Evolutionary conservation across 2,329 filamentous ascomycete genomes (phyloP).

Genomic region (Ophiostoma australiae): DNA sequence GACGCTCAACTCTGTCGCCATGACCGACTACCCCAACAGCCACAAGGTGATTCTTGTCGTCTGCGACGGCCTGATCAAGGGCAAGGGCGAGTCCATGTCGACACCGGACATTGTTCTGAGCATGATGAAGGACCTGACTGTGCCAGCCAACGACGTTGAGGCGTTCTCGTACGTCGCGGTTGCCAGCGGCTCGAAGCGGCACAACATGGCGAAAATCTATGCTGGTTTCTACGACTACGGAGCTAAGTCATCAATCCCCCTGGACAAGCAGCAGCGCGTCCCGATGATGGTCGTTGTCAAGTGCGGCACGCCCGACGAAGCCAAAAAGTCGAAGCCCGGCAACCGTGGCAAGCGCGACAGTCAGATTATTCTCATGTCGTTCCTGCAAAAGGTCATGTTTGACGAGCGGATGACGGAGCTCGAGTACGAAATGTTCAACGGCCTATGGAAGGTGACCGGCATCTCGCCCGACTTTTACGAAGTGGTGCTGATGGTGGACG

Average conservation of each 20-base stretch:
- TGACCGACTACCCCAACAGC: slow-evolving; percentile 97
- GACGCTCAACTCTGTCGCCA: slow-evolving; percentile 91
- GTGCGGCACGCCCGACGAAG: slow-evolving; percentile 87
- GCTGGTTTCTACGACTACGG: slow-evolving; percentile 98
- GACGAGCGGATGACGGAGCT: slow-evolving; percentile 99
- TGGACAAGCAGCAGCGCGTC: slow-evolving; percentile 88
- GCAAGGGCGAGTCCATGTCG: slow-evolving; percentile 76
- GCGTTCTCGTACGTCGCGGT: slow-evolving; percentile 96
- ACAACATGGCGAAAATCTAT: slow-evolving; percentile 99
- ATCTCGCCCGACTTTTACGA: slow-evolving; percentile 98
- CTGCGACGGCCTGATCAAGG: slow-evolving; percentile 97
- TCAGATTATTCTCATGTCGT: slow-evolving; percentile 98
- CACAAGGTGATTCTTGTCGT: slow-evolving; percentile 96
- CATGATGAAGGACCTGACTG: slow-evolving; percentile 92
- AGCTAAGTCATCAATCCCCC: slow-evolving; percentile 67
- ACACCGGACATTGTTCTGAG: slow-evolving; percentile 85
- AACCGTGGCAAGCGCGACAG: slow-evolving; percentile 98
- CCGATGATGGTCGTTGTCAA: slow-evolving; percentile 98
- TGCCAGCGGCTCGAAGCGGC: slow-evolving; percentile 88
- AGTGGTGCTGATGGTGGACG: slow-evolving; percentile 97
- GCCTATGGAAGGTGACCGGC: slow-evolving; percentile 96
- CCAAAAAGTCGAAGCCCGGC: slow-evolving; percentile 75
- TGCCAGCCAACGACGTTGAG: slow-evolving; percentile 74
- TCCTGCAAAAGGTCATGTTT: slow-evolving; percentile 99
- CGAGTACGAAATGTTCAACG: slow-evolving; percentile 99